These are phyloP conservation scores for Zarea fungicola DNA, from an alignment of 2,329 filamentous ascomycete genomes.

Conservation along the genomic window DNA sequence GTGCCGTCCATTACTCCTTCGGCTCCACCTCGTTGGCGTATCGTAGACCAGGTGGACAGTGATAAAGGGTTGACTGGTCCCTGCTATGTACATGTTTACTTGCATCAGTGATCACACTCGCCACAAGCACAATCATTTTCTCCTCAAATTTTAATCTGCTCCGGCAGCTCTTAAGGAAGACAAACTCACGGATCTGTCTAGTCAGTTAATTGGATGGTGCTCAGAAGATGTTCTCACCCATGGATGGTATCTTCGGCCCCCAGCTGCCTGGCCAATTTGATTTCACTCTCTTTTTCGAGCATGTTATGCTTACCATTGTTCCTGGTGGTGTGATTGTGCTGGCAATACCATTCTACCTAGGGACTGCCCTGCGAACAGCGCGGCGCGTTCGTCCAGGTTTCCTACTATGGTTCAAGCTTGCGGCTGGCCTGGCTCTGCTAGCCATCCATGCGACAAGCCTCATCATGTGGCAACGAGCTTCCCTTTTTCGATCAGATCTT, in stretches of 20 bases:
- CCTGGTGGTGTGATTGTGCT: background rate
- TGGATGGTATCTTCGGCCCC: background rate
- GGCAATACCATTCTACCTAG: background rate
- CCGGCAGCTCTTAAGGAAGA: too few species aligned
- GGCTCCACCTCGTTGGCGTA: too few species aligned
- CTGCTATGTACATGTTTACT: too few species aligned
- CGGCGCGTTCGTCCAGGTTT: background rate
- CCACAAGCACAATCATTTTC: too few species aligned
- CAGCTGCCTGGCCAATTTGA: background rate
- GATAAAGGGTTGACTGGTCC: too few species aligned
- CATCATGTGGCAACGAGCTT: background rate
- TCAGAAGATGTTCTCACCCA: background rate
- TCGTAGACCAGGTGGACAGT: too few species aligned
- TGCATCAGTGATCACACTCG: too few species aligned
- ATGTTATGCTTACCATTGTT: slow-evolving; percentile 1
- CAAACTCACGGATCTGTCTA: too few species aligned
- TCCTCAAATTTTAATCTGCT: too few species aligned
- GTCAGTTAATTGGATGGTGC: too few species aligned
- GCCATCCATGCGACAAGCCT: background rate
- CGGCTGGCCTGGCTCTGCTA: background rate
- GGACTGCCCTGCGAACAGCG: background rate
- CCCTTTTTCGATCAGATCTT: background rate
- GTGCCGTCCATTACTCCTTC: too few species aligned
- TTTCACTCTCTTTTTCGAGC: slow-evolving; percentile 4
- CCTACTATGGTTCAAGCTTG: slow-evolving; percentile 5